A percentile compares a stretch with the other conserved stretches of the same genome.
These are phyloP conservation scores for Tilletia horrida DNA, from an alignment of 1,284 basidiomycete species.

Conservation along the genomic window DNA sequence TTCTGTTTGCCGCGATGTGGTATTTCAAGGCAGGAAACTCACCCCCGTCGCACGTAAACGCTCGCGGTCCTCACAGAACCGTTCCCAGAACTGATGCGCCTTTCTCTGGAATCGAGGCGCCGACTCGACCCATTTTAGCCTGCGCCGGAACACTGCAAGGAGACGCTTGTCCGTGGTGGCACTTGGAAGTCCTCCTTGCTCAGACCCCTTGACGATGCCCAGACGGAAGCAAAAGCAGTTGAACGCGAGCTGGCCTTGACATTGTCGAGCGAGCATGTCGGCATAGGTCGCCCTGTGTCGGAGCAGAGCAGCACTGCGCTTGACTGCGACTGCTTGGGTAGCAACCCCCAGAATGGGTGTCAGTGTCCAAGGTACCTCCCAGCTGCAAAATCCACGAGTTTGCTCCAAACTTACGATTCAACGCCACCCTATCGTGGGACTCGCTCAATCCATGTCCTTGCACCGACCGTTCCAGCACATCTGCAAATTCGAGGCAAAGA, in stretches of 20 bases:
- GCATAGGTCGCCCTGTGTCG: neutral
- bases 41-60: neutral
- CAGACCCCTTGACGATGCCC: no score
- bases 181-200: neutral
- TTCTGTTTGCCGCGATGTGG: neutral
- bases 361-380: neutral
- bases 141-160: neutral
- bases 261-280: constrained; percentile 3
- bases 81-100: constrained; percentile 14
- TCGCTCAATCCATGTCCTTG: neutral
- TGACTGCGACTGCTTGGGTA: neutral
- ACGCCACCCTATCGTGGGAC: neutral
- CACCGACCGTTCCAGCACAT: constrained; percentile 5
- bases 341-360: neutral
- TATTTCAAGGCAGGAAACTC: neutral
- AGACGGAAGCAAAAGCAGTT: neutral
- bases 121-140: constrained; percentile 7
- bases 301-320: constrained; percentile 8
- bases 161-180: neutral
- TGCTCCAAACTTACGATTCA: neutral
- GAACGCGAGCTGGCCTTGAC: neutral
- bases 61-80: neutral
- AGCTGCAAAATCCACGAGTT: neutral
- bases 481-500: constrained; percentile 4
- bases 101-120: neutral